phyloP scores from a whole-genome alignment of 148 eudicot species.

The Talinum fruticosum region DNA sequence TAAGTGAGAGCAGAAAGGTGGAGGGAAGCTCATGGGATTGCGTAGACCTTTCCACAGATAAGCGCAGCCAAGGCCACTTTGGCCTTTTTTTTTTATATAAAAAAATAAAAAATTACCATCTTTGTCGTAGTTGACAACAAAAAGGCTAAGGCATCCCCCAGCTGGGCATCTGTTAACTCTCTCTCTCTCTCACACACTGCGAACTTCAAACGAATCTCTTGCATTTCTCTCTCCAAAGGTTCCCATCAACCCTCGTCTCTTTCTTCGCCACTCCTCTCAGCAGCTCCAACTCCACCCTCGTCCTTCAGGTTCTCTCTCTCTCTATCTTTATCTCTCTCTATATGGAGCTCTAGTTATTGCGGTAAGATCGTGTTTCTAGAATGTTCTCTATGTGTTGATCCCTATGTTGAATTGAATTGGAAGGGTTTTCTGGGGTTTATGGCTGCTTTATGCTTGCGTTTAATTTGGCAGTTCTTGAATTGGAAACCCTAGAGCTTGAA shows the following conservation, averaged over 20 bases:
- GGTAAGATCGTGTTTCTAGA: neutral
- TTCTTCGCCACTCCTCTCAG: slow-evolving; percentile 23
- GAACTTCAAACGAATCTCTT: neutral
- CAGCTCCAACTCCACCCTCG: slow-evolving; percentile 8
- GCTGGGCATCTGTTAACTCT: neutral
- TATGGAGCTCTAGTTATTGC: neutral
- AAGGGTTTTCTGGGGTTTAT: neutral
- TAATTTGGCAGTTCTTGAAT: neutral
- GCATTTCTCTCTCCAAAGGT: slow-evolving; percentile 18
- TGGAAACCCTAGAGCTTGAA: neutral
- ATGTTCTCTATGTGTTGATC: neutral
- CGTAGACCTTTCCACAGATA: neutral
- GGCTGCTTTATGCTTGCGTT: neutral
- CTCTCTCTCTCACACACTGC: neutral
- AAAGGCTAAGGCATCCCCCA: neutral
- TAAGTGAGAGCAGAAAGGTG: neutral
- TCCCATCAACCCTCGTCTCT: slow-evolving; percentile 22
- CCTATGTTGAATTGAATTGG: neutral
- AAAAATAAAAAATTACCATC: neutral
- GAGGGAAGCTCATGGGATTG: neutral
- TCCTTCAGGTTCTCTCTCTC: slow-evolving; percentile 20
- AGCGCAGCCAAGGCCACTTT: slow-evolving; percentile 12
- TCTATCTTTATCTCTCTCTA: neutral
- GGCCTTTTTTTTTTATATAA: neutral
- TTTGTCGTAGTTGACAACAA: slow-evolving; percentile 4